Conservation (phyloP, 2,329 filamentous ascomycete genomes). For the Aspergillus ochraceoroseus region DNA sequence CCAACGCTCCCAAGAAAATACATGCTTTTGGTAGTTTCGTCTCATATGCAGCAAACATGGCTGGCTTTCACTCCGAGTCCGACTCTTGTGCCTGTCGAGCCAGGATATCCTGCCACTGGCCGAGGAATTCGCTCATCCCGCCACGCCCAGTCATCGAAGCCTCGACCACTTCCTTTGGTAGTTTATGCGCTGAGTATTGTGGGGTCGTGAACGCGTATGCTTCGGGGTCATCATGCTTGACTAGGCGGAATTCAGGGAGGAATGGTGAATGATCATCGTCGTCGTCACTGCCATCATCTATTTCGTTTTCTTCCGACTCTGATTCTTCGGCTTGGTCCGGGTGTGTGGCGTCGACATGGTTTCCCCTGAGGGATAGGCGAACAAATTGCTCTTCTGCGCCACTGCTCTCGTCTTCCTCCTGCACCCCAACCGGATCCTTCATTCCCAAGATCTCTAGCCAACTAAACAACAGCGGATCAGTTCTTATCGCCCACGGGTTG, state of each 20-base stretch:
- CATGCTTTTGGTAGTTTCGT: too few species aligned
- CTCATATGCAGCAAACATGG: too few species aligned
- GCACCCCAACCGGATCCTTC: conserved; percentile 44
- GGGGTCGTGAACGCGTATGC: conserved; percentile 80
- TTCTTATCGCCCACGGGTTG: conserved; percentile 87
- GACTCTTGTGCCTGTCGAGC: conserved; percentile 39
- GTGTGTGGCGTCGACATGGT: conserved; percentile 15
- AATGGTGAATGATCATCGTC: conserved; percentile 47
- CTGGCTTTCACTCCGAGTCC: conserved; percentile 38
- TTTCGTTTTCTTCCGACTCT: conserved; percentile 35
- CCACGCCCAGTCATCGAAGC: conserved; percentile 63
- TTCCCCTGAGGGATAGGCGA: conserved; percentile 32
- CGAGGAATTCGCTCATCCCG: conserved; percentile 73
- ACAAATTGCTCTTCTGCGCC: conserved; percentile 31
- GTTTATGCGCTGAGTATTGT: conserved; percentile 90
- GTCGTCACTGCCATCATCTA: conserved; percentile 46
- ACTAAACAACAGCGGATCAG: conserved; percentile 81
- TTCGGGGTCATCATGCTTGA: conserved; percentile 79
- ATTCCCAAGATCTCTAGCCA: conserved; percentile 82
- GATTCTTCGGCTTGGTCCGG: conserved; percentile 23
- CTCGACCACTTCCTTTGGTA: conserved; percentile 86
- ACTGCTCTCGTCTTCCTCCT: conserved; percentile 33
- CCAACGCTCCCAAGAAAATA: too few species aligned
- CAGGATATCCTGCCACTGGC: conserved; percentile 63
- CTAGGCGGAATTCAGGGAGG: conserved; percentile 72